Evolutionary conservation across 1,284 basidiomycete genomes (phyloP).

Genomic region (Austroboletus novae-zelandiae): DNA sequence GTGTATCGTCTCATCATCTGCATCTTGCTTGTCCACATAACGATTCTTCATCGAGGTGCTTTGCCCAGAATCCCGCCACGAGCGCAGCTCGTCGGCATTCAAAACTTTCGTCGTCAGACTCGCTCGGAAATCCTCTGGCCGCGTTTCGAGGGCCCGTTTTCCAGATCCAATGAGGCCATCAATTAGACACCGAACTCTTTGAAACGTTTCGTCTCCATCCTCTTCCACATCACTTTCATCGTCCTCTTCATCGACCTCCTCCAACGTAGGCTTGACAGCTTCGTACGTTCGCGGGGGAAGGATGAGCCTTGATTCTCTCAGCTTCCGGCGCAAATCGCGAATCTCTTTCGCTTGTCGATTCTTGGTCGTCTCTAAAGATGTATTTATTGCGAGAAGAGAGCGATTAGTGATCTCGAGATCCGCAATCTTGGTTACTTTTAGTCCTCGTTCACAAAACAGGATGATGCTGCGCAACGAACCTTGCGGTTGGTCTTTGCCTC

Average conservation of each 20-base stretch:
- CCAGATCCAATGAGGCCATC: constrained; percentile 63
- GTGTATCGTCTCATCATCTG: constrained; percentile 28
- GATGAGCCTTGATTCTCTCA: constrained; percentile 73
- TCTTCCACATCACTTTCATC: constrained; percentile 43
- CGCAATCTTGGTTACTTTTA: constrained; percentile 54
- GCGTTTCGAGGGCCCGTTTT: constrained; percentile 58
- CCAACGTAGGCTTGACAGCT: constrained; percentile 49
- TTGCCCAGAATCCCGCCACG: constrained; percentile 48
- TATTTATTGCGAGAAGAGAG: constrained; percentile 75
- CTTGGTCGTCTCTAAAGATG: constrained; percentile 69
- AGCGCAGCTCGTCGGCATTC: constrained; percentile 63
- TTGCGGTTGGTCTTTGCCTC: constrained; percentile 78
- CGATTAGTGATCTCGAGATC: constrained; percentile 82
- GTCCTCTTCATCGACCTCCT: constrained; percentile 41
- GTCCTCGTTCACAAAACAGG: background rate
- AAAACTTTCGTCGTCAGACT: constrained; percentile 60
- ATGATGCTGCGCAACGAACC: constrained; percentile 39
- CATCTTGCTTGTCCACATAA: constrained; percentile 20
- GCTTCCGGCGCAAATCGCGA: constrained; percentile 67
- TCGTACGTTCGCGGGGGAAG: constrained; percentile 65
- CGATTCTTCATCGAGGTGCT: constrained; percentile 6
- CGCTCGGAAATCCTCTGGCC: constrained; percentile 49
- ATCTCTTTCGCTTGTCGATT: constrained; percentile 79
- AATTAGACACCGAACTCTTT: constrained; percentile 57
- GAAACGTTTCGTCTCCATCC: constrained; percentile 47